Percentiles rank a stretch among this genome's conserved stretches.
Evolutionary conservation across 78 protist species (phyloP).

Genomic region (Creolimax fragrantissima): DNA sequence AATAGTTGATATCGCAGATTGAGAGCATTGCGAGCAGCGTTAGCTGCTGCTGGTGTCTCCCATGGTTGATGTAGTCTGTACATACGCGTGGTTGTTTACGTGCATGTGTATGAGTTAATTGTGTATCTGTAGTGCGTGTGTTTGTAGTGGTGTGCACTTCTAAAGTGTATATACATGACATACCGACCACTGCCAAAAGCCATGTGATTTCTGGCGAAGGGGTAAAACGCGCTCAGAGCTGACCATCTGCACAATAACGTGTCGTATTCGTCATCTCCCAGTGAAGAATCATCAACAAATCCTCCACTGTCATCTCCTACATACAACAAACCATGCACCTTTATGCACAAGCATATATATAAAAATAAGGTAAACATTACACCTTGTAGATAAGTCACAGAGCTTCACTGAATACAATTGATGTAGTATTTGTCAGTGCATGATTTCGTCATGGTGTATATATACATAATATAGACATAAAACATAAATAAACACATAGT

Average conservation of each 20-base stretch:
- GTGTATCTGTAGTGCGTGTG: no score
- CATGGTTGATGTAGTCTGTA: slow-evolving; percentile 3
- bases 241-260: not conserved
- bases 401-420: no score
- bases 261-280: not conserved
- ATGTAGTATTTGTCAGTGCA: no score
- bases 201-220: not conserved
- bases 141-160: no score
- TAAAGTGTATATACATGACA: no score
- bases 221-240: not conserved
- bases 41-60: not conserved
- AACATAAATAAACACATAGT: no score
- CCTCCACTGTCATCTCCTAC: slow-evolving; percentile 3
- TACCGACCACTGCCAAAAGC: not conserved
- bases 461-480: not conserved
- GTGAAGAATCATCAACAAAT: not conserved
- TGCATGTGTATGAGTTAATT: no score
- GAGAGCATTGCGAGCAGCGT: not conserved
- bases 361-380: no score
- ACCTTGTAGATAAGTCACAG: no score
- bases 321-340: not conserved
- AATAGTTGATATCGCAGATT: not conserved
- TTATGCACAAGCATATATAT: no score
- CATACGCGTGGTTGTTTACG: no score
- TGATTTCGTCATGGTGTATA: not conserved